phyloP scores from a whole-genome alignment of 2,329 filamentous ascomycete species.

The Ramichloridium luteum region DNA sequence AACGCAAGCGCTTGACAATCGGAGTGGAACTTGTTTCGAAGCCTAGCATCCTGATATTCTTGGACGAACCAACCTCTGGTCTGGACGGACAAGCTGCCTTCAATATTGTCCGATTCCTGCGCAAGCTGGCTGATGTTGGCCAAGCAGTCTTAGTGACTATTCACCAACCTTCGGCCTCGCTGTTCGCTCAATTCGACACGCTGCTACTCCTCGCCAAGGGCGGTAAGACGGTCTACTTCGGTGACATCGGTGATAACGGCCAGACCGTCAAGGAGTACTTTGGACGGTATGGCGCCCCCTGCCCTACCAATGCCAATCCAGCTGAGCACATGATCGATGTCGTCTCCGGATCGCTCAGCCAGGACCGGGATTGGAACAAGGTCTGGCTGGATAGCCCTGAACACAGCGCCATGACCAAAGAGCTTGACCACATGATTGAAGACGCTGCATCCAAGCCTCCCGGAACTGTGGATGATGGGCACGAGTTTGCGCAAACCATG shows the following conservation, averaged over 20 bases:
- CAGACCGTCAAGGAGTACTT: constrained; percentile 38
- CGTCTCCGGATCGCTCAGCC: constrained; percentile 33
- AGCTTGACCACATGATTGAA: constrained; percentile 30
- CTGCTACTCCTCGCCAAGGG: constrained; percentile 53
- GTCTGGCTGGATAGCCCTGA: constrained; percentile 31
- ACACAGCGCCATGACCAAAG: constrained; percentile 24
- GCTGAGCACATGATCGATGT: constrained; percentile 42
- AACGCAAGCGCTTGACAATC: constrained; percentile 45
- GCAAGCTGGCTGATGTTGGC: constrained; percentile 52
- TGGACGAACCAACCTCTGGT: constrained; percentile 45
- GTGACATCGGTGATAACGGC: constrained; percentile 39
- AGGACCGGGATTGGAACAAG: constrained; percentile 31
- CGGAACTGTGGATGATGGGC: constrained; percentile 29
- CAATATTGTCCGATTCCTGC: constrained; percentile 52
- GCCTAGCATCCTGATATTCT: constrained; percentile 49
- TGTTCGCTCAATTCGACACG: constrained; percentile 56
- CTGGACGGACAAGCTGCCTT: constrained; percentile 58
- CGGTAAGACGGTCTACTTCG: constrained; percentile 56
- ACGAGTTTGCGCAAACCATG: constrained; percentile 34
- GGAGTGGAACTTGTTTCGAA: constrained; percentile 46
- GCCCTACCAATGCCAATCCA: constrained; percentile 40
- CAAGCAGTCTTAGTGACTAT: constrained; percentile 60
- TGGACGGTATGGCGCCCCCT: constrained; percentile 40
- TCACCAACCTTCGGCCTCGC: constrained; percentile 55
- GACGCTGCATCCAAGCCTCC: constrained; percentile 26